A percentile compares a stretch with the other conserved stretches of the same genome.
phyloP scores from a whole-genome alignment of 331 rosid species.

The Saraca asoca region DNA sequence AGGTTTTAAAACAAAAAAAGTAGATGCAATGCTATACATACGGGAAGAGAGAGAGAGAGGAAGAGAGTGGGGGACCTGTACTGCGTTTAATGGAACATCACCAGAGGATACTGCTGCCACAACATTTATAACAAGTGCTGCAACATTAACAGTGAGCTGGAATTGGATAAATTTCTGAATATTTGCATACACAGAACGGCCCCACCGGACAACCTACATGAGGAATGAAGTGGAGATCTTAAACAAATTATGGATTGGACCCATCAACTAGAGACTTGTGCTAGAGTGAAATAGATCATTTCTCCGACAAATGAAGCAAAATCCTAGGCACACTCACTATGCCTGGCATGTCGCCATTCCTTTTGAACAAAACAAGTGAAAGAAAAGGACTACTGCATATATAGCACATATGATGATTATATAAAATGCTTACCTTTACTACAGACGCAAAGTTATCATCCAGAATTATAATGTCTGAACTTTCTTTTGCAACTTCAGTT shows the following conservation, averaged over 20 bases:
- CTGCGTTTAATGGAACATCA: slow-evolving; percentile 86
- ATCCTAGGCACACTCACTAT: slow-evolving; percentile 1
- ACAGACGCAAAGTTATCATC: slow-evolving; percentile 97
- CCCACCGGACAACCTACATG: slow-evolving; percentile 96
- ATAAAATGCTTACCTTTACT: slow-evolving; percentile 63
- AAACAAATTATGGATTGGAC: slow-evolving; percentile 27
- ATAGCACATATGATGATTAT: slow-evolving; percentile 17
- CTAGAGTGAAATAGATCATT: slow-evolving; percentile 19
- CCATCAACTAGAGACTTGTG: slow-evolving; percentile 22
- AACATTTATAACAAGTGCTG: slow-evolving; percentile 94
- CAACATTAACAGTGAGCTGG: slow-evolving; percentile 97
- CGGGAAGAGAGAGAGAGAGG: slow-evolving; percentile 34
- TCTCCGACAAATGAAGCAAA: slow-evolving; percentile 27
- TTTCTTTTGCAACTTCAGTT: slow-evolving; percentile 99
- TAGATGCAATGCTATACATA: slow-evolving; percentile 16
- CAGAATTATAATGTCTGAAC: slow-evolving; percentile 94
- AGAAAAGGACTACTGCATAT: slow-evolving; percentile 7
- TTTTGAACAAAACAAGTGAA: slow-evolving; percentile 4
- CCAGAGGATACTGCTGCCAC: slow-evolving; percentile 90
- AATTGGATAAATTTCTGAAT: slow-evolving; percentile 98
- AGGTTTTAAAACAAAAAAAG: slow-evolving; percentile 19
- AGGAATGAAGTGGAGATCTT: slow-evolving; percentile 30
- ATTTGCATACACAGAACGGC: slow-evolving; percentile 98
- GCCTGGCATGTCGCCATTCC: slow-evolving; percentile 23
- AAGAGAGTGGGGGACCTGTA: slow-evolving; percentile 69